Percentiles rank a stretch among this genome's conserved stretches.
Evolutionary conservation across 805 yeast genomes (phyloP).

Genomic region (Spathaspora girioi): DNA sequence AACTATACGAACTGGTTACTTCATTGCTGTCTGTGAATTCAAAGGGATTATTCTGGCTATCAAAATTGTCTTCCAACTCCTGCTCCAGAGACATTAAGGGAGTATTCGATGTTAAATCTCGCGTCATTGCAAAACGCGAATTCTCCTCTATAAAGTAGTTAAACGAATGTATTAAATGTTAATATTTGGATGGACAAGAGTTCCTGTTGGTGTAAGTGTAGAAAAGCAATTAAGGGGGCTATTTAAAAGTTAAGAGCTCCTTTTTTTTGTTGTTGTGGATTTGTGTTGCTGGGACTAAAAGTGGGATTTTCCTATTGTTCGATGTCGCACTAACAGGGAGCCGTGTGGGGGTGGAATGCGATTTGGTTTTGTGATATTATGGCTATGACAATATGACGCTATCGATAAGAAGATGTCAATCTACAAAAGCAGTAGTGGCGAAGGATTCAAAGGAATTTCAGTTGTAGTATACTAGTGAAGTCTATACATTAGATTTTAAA

Average conservation of each 20-base stretch:
- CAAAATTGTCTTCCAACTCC: no score
- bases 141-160: neutral
- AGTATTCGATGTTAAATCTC: conserved; percentile 6
- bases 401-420: neutral
- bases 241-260: neutral
- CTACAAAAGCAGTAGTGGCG: no score
- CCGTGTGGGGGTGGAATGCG: neutral
- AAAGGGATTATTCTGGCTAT: conserved; percentile 4
- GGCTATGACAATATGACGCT: neutral
- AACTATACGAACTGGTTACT: conserved; percentile 4
- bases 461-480: no score
- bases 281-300: neutral
- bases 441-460: no score
- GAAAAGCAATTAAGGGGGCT: neutral
- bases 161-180: neutral
- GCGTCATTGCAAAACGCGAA: neutral
- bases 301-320: neutral
- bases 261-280: neutral
- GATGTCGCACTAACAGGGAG: neutral
- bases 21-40: conserved; percentile 1
- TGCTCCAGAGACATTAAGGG: neutral
- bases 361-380: neutral
- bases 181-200: neutral
- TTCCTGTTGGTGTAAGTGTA: neutral
- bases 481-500: neutral